These are phyloP conservation scores for Gentiana dahurica DNA, from an alignment of 257 asterid species.

Conservation along the genomic window DNA sequence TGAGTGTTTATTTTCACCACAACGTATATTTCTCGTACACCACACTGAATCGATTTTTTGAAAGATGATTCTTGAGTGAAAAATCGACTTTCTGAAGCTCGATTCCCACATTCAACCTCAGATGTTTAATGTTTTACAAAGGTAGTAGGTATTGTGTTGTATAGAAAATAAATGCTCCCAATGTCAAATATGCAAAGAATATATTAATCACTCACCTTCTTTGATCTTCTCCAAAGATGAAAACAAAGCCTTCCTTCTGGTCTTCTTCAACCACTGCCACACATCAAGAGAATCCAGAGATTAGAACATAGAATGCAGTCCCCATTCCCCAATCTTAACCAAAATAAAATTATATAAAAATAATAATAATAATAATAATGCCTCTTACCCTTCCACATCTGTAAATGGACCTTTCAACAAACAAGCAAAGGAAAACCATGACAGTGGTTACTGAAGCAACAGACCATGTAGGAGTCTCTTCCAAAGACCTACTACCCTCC, in stretches of 20 bases:
- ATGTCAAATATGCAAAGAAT: neutral
- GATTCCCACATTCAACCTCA: no score
- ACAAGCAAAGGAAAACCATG: conserved; percentile 79
- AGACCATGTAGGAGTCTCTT: conserved; percentile 93
- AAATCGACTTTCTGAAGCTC: no score
- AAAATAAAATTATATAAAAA: no score
- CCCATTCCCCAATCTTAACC: conserved; percentile 29
- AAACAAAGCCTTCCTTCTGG: conserved; percentile 73
- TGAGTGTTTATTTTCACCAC: no score
- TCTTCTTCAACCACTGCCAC: conserved; percentile 74
- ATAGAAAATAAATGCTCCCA: no score
- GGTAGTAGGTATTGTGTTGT: no score
- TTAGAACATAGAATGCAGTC: neutral
- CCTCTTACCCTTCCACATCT: conserved; percentile 67
- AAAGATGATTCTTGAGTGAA: no score
- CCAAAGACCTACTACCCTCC: conserved; percentile 78
- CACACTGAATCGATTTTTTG: no score
- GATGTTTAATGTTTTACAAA: no score
- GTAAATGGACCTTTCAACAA: conserved; percentile 73
- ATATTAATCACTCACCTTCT: conserved; percentile 43
- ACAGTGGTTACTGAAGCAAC: conserved; percentile 86
- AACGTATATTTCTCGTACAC: no score
- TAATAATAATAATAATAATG: no score
- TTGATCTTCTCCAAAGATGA: conserved; percentile 79
- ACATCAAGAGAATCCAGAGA: neutral